Evolutionary conservation across 352 stramenopile genomes (phyloP).

Genomic region (Globisporangium okanoganense): DNA sequence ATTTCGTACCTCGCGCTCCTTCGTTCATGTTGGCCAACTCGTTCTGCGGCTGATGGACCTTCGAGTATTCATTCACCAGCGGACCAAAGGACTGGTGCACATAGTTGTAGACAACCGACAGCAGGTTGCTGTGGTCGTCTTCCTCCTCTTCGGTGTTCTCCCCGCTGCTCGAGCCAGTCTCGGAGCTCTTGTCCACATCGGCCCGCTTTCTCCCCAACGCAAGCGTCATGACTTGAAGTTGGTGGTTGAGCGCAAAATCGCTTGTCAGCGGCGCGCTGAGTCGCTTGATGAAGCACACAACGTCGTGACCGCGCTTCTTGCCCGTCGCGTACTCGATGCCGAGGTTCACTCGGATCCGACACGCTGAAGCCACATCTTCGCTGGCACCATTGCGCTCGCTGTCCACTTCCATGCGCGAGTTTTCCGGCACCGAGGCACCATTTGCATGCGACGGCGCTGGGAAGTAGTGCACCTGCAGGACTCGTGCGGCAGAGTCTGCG

Average conservation of each 20-base stretch:
- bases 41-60: conserved; percentile 73
- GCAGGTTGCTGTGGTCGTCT: conserved; percentile 57
- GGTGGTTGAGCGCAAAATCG: conserved; percentile 70
- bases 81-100: conserved; percentile 86
- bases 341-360: conserved; percentile 64
- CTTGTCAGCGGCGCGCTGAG: conserved; percentile 58
- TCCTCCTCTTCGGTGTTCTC: conserved; percentile 65
- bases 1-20: conserved; percentile 39
- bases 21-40: conserved; percentile 61
- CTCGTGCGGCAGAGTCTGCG: conserved; percentile 45
- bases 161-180: conserved; percentile 33
- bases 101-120: conserved; percentile 87
- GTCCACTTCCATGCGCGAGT: conserved; percentile 12
- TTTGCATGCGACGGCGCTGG: conserved; percentile 2
- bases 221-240: conserved; percentile 87
- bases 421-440: not conserved
- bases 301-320: conserved; percentile 66
- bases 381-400: conserved; percentile 25
- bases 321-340: conserved; percentile 67
- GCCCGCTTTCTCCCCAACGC: conserved; percentile 50
- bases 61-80: conserved; percentile 84
- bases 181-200: conserved; percentile 23
- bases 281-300: conserved; percentile 88
- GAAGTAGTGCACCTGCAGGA: conserved; percentile 78
- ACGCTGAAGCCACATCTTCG: conserved; percentile 11